Conservation (phyloP, 2,329 filamentous ascomycete genomes). For the Paecilomyces formosus region DNA sequence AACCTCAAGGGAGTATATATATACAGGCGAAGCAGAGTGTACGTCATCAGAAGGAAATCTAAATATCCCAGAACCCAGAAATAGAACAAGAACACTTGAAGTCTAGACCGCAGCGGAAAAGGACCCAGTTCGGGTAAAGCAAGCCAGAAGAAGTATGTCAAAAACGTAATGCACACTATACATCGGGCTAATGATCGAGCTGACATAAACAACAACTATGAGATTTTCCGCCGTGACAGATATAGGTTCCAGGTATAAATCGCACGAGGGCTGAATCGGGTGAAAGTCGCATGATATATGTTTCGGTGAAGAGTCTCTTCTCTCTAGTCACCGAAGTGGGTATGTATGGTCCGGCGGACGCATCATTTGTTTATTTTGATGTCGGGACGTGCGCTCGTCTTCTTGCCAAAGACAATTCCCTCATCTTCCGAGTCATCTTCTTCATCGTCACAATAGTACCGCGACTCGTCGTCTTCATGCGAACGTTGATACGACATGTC, state of each 20-base stretch:
- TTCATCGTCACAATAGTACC: slow-evolving; percentile 36
- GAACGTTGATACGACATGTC: slow-evolving; percentile 13
- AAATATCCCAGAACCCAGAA: slow-evolving; percentile 8
- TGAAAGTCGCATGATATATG: no score
- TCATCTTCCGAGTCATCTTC: slow-evolving; percentile 37
- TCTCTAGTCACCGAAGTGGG: no score
- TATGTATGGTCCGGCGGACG: not conserved
- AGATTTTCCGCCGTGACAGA: not conserved
- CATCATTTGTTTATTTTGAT: not conserved
- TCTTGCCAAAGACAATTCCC: slow-evolving; percentile 33
- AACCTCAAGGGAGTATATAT: slow-evolving; percentile 23
- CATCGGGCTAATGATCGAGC: not conserved
- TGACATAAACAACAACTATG: not conserved
- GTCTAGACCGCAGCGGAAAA: slow-evolving; percentile 1
- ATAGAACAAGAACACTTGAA: slow-evolving; percentile 1
- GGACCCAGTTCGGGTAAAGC: not conserved
- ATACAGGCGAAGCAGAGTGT: slow-evolving; percentile 25
- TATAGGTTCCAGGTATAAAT: not conserved
- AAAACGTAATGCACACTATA: not conserved
- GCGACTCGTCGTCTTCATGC: slow-evolving; percentile 28
- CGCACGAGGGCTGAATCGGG: no score
- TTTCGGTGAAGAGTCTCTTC: not conserved
- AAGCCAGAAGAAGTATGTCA: not conserved
- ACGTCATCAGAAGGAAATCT: slow-evolving; percentile 11
- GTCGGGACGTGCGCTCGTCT: slow-evolving; percentile 12